Percentiles rank a stretch among this genome's conserved stretches.
Conservation (phyloP, 2,329 filamentous ascomycete species). For the Fusarium gaditjirri region DNA sequence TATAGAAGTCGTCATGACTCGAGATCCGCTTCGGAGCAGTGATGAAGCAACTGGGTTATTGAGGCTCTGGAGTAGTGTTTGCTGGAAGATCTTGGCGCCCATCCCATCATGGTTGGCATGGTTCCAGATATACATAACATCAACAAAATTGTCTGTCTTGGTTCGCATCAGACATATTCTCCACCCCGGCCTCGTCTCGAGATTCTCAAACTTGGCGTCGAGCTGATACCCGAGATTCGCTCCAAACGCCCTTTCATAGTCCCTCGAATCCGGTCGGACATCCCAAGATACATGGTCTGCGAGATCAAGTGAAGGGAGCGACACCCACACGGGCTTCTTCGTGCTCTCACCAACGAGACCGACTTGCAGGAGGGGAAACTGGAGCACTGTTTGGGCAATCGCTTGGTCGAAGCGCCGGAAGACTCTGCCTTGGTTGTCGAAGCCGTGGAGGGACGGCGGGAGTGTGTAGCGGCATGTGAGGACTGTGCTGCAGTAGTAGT, state of each 20-base stretch:
- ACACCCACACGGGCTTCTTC: constrained; percentile 2
- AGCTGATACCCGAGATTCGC: constrained; percentile 6
- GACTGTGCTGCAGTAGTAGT: constrained; percentile 5
- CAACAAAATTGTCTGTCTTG: neutral
- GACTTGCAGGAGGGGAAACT: neutral
- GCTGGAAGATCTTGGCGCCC: constrained; percentile 3
- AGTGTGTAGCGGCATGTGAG: constrained; percentile 1
- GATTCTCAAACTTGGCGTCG: neutral
- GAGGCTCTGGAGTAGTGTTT: neutral
- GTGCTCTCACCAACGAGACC: neutral
- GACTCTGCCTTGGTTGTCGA: neutral
- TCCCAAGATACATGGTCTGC: constrained; percentile 8
- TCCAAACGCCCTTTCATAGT: neutral
- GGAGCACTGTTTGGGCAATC: neutral
- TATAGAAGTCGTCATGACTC: neutral
- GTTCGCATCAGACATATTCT: constrained; percentile 2
- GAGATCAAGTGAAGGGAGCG: neutral
- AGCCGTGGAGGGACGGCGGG: neutral
- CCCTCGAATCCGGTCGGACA: accelerated
- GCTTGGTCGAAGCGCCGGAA: neutral
- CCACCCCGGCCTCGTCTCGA: neutral
- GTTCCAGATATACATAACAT: constrained; percentile 7
- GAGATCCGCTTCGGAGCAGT: neutral
- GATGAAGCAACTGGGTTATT: neutral
- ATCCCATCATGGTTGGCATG: neutral